Base-by-base conservation (phyloP, 768 basidiomycete genomes). In the Asterophora parasitica region DNA sequence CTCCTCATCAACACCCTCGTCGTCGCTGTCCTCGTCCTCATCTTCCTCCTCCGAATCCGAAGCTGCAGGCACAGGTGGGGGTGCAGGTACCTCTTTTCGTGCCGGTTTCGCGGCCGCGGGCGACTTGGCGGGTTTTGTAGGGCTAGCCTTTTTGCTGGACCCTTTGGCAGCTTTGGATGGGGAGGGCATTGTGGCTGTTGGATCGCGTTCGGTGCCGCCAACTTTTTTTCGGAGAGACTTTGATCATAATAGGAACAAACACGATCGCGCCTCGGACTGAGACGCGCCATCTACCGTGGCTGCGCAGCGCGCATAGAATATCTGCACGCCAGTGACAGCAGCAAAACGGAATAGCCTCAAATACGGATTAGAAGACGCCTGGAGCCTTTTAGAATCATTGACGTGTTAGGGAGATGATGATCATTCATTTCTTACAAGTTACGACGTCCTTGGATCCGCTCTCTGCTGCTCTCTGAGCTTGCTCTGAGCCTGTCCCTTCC, bases 1-100 rank as follows among this genome's bases (percentile, higher is more conserved):
- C 55, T 73, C 71, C 52, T 78, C 74, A 54, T 81, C 76, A 4
- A 81, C 66, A 20, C 71, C 78, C 8, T 70, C 78, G 38, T 76
- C 69, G 26, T 69, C 70, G n/a, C 55, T 54, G 40, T 51, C 49
- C 6, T 47, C 42, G 2, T 54, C 46, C 5, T 48, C 49, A 16
- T 56, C 57, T 4, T 55, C 52, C 5, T 55, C 56, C 9, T 58
- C 58, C 9, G 53, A 44, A 4, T 42, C 56, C 1, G 41, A 48
- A 12, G 44, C 32, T 8, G 16, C 41, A n/a, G 48, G 23, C 6
- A 23, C 23, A 23, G 23, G 3, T 23, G 23, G 23, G n/a, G 48
- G 44, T 10, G 39, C 49, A 39, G 43, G 42, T 16, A 46, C 20
- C n/a, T n/a, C 28, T 23, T 19, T 43, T 44, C 13, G 20, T 26